These are phyloP conservation scores for Psilocybe mexicana DNA, from an alignment of 1,284 basidiomycete genomes.

Conservation along the genomic window DNA sequence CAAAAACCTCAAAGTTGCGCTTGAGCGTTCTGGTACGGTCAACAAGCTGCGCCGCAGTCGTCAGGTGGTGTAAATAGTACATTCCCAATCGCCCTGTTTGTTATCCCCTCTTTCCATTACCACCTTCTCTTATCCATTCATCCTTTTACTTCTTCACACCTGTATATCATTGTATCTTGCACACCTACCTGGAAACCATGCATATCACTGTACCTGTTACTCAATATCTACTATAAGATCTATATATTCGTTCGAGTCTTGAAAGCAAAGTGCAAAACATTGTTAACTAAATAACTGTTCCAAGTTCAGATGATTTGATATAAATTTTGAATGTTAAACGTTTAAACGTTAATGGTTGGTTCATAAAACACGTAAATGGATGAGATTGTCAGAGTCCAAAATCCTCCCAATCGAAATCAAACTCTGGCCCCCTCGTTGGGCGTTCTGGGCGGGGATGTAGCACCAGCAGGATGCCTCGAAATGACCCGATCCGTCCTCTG, in stretches of 20 bases:
- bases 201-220: background rate
- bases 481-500: background rate
- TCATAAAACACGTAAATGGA: too few relatives aligned
- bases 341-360: too few relatives aligned
- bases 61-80: slow-evolving; percentile 39
- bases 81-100: background rate
- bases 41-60: slow-evolving; percentile 58
- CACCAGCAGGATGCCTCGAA: background rate
- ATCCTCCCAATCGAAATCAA: background rate
- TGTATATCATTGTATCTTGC: slow-evolving; percentile 5
- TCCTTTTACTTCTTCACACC: background rate
- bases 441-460: slow-evolving; percentile 3
- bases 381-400: background rate
- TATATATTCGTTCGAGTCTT: too few relatives aligned
- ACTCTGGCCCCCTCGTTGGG: background rate
- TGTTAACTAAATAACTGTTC: too few relatives aligned
- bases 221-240: background rate
- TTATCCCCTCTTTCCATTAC: background rate
- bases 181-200: background rate
- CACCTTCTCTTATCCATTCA: background rate
- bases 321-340: too few relatives aligned
- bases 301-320: too few relatives aligned
- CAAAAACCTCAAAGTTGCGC: slow-evolving; percentile 54
- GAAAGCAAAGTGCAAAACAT: too few relatives aligned
- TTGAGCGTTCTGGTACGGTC: slow-evolving; percentile 61